Evolutionary conservation across 345 rosid species (phyloP).

Genomic region (Eutrema heterophyllum): DNA sequence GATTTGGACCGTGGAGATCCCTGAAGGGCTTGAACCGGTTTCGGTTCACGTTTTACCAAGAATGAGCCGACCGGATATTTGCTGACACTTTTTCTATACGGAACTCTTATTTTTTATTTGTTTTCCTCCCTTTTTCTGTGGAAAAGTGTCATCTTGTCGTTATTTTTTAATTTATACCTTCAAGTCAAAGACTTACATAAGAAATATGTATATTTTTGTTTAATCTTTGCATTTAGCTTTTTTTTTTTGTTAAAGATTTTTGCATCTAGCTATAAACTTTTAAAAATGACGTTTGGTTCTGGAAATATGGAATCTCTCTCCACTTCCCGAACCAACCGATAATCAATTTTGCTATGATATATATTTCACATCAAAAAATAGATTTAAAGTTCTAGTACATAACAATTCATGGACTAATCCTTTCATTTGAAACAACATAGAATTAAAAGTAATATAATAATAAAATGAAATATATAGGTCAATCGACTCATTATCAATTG

Average conservation of each 20-base stretch:
- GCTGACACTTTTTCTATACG: constrained; percentile 11
- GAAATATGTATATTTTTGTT: not conserved
- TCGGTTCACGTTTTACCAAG: constrained; percentile 50
- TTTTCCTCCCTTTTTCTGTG: not conserved
- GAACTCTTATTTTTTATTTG: not conserved
- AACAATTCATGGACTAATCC: not conserved
- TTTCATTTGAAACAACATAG: not conserved
- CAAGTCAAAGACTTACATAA: not conserved
- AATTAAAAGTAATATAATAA: too few species aligned
- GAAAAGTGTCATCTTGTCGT: constrained; percentile 24
- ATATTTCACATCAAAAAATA: too few species aligned
- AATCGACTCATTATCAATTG: not conserved
- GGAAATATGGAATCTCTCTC: not conserved
- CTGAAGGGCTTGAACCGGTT: constrained; percentile 39
- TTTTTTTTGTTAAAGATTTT: not conserved
- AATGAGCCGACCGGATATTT: constrained; percentile 28
- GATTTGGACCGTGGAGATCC: constrained; percentile 42
- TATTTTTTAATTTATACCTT: not conserved
- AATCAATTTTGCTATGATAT: not conserved
- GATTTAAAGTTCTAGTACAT: too few species aligned
- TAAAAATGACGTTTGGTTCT: not conserved
- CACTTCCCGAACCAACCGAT: not conserved
- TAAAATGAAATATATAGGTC: not conserved
- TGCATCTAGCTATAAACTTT: not conserved
- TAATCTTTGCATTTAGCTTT: not conserved